Base-by-base conservation (phyloP, 371 early-diverging fungal species). In the Capillidium heterosporum region DNA sequence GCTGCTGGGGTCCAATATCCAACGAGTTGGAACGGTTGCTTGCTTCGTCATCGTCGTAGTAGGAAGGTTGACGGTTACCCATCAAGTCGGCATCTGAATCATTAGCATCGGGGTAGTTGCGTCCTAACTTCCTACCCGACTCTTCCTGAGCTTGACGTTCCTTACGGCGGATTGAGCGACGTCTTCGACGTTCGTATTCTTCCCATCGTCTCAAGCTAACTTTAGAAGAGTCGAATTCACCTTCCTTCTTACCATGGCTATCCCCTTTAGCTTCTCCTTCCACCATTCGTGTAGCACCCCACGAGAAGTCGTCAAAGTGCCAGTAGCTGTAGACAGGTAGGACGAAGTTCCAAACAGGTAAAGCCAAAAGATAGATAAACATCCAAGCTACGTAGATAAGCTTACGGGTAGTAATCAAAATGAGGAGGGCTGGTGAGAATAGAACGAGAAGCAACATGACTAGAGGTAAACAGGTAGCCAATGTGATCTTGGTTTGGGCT, bases 241-340 rank as follows among this genome's bases (percentile, higher is more conserved):
- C 90, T 32, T 78, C 87, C 21, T 76, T 75, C 56, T 78, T 75
- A 54, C 78, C 79, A 61, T 87, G 87, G 55, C 78, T 82, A 32
- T 83, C 85, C 41, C 75, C 81, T 62, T 85, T 86, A 44, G 67
- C 78, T 72, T 91, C 82, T 41, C 95, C 89, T 32, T 79, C 85
- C 1, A 92, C 87, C 65, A 89, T 86, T 43, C 92, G 78, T 8
- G 93, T 93, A 63, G 90, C 87, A 48, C 95, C 94, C 95, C 99
- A 99, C 1, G 87, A 84, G 63, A 99, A 97, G 69, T 99, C 97
- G 68, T 99, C 99, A 71, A 98, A 94, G 67, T 95, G 92, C 99
- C 99, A 99, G 72, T 85, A 93, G 1, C 95, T 82, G 69, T 99
- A 99, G 1, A 89, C 69, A 0, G 99, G 99, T 31, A 99, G 71